phyloP scores from a whole-genome alignment of 352 stramenopile genomes.

The Blastocystis hominis region DNA sequence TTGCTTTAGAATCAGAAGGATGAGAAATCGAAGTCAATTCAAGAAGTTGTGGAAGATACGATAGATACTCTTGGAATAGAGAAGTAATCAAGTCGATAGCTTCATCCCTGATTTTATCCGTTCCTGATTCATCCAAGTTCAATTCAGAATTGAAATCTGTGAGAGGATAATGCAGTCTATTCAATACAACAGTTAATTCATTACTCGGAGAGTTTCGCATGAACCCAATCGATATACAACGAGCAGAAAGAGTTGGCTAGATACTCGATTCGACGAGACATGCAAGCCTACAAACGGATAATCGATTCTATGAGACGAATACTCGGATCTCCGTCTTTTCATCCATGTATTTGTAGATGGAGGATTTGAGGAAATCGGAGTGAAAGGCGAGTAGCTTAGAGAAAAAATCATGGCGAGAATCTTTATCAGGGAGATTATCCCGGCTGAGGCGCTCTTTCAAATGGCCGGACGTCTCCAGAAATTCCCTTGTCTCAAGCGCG shows the following conservation, averaged over 20 bases:
- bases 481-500: not conserved
- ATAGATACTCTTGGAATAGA: not conserved
- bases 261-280: not conserved
- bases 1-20: not conserved
- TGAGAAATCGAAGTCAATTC: not conserved
- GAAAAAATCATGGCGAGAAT: not conserved
- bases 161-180: not conserved
- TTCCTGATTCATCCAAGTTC: not conserved
- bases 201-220: not conserved
- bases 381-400: not conserved
- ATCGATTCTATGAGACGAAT: not conserved
- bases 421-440: not conserved
- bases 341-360: constrained; percentile 6
- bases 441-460: not conserved
- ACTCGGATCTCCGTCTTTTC: constrained; percentile 21
- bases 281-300: not conserved
- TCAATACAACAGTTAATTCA: not conserved
- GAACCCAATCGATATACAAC: not conserved
- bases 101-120: not conserved
- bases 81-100: not conserved
- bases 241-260: not conserved
- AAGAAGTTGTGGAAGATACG: not conserved
- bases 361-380: not conserved
- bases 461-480: not conserved
- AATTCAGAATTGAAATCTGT: not conserved